Conservation (phyloP, 768 basidiomycete species). For the Phylloporus sp. region DNA sequence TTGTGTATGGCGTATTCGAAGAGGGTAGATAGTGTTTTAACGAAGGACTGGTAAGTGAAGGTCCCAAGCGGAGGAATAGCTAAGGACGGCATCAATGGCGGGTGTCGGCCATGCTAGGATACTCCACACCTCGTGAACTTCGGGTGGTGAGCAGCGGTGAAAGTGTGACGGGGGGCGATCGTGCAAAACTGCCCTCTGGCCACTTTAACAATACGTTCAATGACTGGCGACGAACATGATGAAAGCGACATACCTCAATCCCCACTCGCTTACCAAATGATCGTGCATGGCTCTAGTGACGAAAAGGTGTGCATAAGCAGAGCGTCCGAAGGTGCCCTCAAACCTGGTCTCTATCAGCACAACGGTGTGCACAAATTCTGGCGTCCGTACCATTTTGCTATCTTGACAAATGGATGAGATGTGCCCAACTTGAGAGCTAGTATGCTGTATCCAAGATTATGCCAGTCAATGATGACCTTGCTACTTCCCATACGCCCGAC, state of each 20-base stretch:
- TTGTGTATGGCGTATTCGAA: constrained; percentile 50
- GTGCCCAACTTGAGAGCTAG: constrained; percentile 76
- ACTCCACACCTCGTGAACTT: constrained; percentile 65
- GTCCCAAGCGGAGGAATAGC: constrained; percentile 49
- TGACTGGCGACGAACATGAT: neutral
- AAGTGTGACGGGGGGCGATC: constrained; percentile 90
- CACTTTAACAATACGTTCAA: constrained; percentile 44
- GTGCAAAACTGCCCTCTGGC: constrained; percentile 71
- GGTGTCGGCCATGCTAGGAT: neutral
- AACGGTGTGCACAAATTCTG: neutral
- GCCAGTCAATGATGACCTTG: constrained; percentile 97
- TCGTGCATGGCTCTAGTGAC: constrained; percentile 87
- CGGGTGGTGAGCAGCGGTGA: constrained; percentile 59
- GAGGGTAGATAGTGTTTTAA: constrained; percentile 50
- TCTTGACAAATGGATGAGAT: constrained; percentile 59
- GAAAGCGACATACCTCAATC: constrained; percentile 55
- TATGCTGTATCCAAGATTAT: constrained; percentile 94
- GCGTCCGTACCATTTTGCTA: constrained; percentile 64
- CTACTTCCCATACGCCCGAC: constrained; percentile 62
- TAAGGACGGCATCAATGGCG: constrained; percentile 16
- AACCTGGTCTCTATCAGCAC: constrained; percentile 50
- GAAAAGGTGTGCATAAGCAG: constrained; percentile 86
- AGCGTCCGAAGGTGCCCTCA: constrained; percentile 72
- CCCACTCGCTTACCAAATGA: constrained; percentile 65
- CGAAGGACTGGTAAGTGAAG: constrained; percentile 32